These are phyloP conservation scores for Avena sativa DNA, from an alignment of 176 grass and related monocot species.

Conservation along the genomic window DNA sequence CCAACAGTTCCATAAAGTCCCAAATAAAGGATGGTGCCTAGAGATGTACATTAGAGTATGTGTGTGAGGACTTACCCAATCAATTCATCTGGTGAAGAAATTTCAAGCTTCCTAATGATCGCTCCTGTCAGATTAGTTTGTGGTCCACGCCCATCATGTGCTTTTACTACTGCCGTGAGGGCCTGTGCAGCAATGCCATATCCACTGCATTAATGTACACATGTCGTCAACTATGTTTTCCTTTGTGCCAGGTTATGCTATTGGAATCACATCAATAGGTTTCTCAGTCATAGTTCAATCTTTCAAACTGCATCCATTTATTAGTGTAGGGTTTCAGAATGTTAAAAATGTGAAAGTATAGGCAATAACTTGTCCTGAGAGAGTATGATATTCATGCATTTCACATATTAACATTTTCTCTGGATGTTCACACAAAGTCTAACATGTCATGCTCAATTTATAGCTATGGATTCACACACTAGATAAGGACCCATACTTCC, in stretches of 20 bases:
- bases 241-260: slow-evolving; percentile 48
- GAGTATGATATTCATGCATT: background rate
- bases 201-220: slow-evolving; percentile 86
- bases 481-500: background rate
- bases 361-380: background rate
- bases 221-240: slow-evolving; percentile 49
- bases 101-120: slow-evolving; percentile 75
- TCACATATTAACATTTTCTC: slow-evolving; percentile 15
- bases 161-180: slow-evolving; percentile 87
- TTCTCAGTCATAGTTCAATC: slow-evolving; percentile 26
- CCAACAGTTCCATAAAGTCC: slow-evolving; percentile 38
- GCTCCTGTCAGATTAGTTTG: slow-evolving; percentile 77
- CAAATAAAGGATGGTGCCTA: slow-evolving; percentile 8
- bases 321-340: slow-evolving; percentile 31
- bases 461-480: background rate
- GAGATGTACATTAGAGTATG: background rate
- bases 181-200: slow-evolving; percentile 99
- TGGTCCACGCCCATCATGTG: slow-evolving; percentile 86
- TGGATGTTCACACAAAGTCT: background rate
- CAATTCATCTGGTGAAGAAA: slow-evolving; percentile 95
- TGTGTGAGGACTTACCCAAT: slow-evolving; percentile 73
- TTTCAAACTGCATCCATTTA: slow-evolving; percentile 24
- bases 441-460: background rate
- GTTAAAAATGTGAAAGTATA: slow-evolving; percentile 17
- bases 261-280: slow-evolving; percentile 23